phyloP scores from a whole-genome alignment of 2,329 filamentous ascomycete genomes.

The Arthrobotrys pseudoclavata region DNA sequence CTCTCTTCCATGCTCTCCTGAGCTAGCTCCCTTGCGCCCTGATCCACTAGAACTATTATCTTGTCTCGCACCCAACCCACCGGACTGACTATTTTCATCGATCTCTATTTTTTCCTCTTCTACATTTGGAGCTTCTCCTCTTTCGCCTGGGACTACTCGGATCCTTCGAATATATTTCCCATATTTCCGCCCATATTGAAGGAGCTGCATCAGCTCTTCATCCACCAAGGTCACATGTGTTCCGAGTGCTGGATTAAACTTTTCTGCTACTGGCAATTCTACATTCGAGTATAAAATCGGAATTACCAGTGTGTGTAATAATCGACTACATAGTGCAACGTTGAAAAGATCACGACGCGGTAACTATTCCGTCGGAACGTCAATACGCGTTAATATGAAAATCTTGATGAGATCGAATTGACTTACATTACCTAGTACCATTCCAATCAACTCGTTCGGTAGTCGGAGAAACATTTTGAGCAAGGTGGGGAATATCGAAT shows the following conservation, averaged over 20 bases:
- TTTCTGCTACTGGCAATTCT: not conserved
- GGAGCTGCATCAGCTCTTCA: not conserved
- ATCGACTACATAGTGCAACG: slow-evolving; percentile 5
- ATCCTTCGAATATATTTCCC: slow-evolving; percentile 1
- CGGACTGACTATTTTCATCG: not conserved
- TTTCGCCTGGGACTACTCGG: not conserved
- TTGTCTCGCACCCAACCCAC: not conserved
- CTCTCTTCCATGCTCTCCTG: not conserved
- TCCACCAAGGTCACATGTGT: not conserved
- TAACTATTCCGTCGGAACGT: not conserved
- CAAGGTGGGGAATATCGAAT: not conserved
- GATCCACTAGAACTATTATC: not conserved
- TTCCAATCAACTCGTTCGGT: not conserved
- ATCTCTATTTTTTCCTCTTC: not conserved
- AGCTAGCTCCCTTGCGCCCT: not conserved
- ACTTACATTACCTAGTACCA: not conserved
- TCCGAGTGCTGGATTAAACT: not conserved
- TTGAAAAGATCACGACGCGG: slow-evolving; percentile 7
- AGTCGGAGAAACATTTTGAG: slow-evolving; percentile 8
- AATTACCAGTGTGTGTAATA: slow-evolving; percentile 3
- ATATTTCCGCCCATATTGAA: not conserved
- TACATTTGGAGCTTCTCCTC: not conserved
- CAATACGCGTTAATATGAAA: not conserved
- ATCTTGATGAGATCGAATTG: no score
- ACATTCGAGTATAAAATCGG: slow-evolving; percentile 14